Percentiles rank a stretch among this genome's conserved stretches.
phyloP scores from a whole-genome alignment of 768 basidiomycete genomes.

The Rhodosporidiobolus sp. region DNA sequence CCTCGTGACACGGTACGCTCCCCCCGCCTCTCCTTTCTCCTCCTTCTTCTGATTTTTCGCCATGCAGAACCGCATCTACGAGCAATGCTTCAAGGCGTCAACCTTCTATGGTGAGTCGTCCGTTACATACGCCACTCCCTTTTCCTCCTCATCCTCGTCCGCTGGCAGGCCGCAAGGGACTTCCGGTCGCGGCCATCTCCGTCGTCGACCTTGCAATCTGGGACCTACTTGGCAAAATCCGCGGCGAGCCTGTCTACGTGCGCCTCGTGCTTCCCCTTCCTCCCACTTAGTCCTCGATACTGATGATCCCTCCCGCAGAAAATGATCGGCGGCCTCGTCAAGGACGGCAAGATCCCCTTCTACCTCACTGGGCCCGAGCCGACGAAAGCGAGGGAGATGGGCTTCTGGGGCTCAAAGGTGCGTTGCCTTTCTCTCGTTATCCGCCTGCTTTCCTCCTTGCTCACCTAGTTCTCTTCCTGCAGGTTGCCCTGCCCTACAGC shows the following conservation, averaged over 20 bases:
- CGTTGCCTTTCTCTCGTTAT: too few relatives aligned
- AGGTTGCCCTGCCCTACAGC: constrained; percentile 50
- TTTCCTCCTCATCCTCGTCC: not conserved
- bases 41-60: too few relatives aligned
- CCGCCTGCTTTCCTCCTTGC: too few relatives aligned
- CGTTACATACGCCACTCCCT: too few relatives aligned
- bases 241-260: constrained; percentile 50
- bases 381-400: constrained; percentile 48
- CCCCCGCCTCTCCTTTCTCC: not conserved
- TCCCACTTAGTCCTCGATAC: not conserved
- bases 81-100: constrained; percentile 48
- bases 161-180: constrained; percentile 32
- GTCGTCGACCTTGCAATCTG: constrained; percentile 52
- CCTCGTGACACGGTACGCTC: constrained; percentile 47
- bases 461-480: too few relatives aligned
- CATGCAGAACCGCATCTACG: constrained; percentile 50
- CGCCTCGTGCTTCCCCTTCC: not conserved
- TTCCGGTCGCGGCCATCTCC: constrained; percentile 49
- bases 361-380: constrained; percentile 51
- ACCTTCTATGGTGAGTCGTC: constrained; percentile 52
- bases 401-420: constrained; percentile 46
- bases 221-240: constrained; percentile 52
- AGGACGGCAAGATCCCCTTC: constrained; percentile 49
- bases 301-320: constrained; percentile 30
- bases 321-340: constrained; percentile 51